Base-by-base conservation (phyloP, 31 red algal genomes). In the Endocladia muricata region DNA sequence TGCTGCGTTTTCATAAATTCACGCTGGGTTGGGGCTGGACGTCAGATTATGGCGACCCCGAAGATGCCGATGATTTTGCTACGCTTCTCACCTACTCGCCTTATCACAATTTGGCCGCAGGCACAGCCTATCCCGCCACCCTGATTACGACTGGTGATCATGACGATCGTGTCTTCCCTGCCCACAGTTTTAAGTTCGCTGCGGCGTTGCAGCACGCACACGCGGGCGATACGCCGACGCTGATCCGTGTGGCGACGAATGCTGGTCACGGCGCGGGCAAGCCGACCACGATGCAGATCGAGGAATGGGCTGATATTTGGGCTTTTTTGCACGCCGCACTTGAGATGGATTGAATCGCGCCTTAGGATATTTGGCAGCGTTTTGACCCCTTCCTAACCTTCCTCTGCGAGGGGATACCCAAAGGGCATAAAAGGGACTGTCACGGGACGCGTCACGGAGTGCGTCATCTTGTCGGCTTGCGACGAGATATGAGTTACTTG, bases 211-310 rank as follows among this genome's bases (percentile, higher is more conserved):
- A 70, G 38, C 15, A 70, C 15, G 15, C 8, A 6, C 65, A 42
- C 8, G 9, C 9, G 38, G 32, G 11, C 42, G 31, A 8, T 13
- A 37, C 9, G 15, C 65, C 65, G 9, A 7, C 42, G 29, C 17
- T 70, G 38, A 39, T 70, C 7, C 31, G 65, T n/a, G 32, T 70
- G 15, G 65, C 37, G 9, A 40, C 15, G 17, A 37, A 25, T 39
- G 65, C 65, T 7, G 65, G 65, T 8, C 65, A 70, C 42, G 65
- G 65, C 11, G 65, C 31, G 11, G 65, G 65, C 8, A 70, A 42
- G 38, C 65, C 65, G 29, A 70, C 65, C 9, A n/a, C 6, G 6
- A 70, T 42, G 25, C 13, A 21, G 8, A 70, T 70, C 31, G 65
- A 70, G 32, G 65, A 70, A 25, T 17, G 7, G 37, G 8, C 25